Percentiles rank a stretch among this genome's conserved stretches.
These are phyloP conservation scores for Hypoxylon sp. DNA, from an alignment of 2,329 filamentous ascomycete genomes.

Conservation along the genomic window DNA sequence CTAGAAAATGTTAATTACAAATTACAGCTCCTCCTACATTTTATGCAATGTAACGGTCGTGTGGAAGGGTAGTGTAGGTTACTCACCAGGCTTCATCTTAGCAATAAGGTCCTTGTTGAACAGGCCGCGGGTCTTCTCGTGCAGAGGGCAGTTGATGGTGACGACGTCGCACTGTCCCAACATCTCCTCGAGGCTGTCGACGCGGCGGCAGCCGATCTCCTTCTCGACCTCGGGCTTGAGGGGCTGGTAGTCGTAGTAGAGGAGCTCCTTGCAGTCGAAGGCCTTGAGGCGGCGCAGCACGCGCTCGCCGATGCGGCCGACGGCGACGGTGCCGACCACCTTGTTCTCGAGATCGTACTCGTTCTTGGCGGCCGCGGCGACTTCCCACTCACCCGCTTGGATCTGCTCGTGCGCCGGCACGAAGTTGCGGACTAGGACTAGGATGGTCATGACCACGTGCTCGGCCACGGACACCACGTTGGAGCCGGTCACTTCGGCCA, in stretches of 20 bases:
- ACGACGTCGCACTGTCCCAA: conserved; percentile 94
- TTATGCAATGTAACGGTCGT: too few relatives aligned
- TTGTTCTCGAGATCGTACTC: conserved; percentile 98
- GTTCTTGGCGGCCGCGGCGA: conserved; percentile 96
- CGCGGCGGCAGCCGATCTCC: conserved; percentile 94
- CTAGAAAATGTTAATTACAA: conserved; percentile 58
- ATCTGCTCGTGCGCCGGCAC: conserved; percentile 97
- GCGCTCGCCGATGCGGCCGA: conserved; percentile 98
- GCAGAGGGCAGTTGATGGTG: conserved; percentile 99
- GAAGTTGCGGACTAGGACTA: conserved; percentile 96
- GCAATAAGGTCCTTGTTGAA: conserved; percentile 99
- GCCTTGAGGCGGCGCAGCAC: conserved; percentile 95
- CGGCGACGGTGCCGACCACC: conserved; percentile 96
- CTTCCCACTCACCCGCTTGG: conserved; percentile 90
- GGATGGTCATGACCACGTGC: conserved; percentile 99
- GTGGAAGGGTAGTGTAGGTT: too few relatives aligned
- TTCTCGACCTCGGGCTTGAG: conserved; percentile 87
- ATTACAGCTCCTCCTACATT: too few relatives aligned
- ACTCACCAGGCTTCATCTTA: conserved; percentile 97
- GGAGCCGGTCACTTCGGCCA: conserved; percentile 97
- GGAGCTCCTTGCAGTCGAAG: conserved; percentile 99
- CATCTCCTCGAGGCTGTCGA: conserved; percentile 93
- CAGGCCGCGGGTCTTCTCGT: conserved; percentile 95
- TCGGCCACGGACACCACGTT: conserved; percentile 99
- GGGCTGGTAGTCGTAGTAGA: conserved; percentile 99